Conservation (phyloP, 129 eudicot species). For the Solidago caesia region DNA sequence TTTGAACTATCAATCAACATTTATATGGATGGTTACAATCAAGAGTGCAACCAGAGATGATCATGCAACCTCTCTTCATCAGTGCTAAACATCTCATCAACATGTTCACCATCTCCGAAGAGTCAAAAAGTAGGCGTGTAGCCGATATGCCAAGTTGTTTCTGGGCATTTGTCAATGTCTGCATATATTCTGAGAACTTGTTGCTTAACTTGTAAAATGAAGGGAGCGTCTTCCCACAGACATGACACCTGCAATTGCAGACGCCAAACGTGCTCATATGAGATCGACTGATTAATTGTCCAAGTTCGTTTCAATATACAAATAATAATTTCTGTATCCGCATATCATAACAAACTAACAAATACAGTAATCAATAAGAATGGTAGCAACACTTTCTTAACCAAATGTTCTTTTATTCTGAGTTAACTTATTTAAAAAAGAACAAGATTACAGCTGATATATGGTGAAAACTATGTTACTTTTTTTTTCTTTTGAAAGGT, state of each 20-base stretch:
- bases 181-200: slow-evolving; percentile 67
- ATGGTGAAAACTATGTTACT: no score
- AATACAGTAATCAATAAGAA: no score
- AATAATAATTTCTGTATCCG: no score
- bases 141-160: slow-evolving; percentile 62
- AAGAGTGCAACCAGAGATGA: slow-evolving; percentile 23
- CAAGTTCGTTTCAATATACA: no score
- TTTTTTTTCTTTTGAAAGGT: no score
- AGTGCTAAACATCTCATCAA: slow-evolving; percentile 79
- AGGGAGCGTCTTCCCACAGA: slow-evolving; percentile 52
- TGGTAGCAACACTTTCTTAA: no score
- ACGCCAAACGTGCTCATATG: no score
- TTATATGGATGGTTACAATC: not conserved
- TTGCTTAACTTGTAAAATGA: slow-evolving; percentile 37
- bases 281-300: no score
- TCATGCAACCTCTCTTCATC: slow-evolving; percentile 80
- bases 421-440: no score
- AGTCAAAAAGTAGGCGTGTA: slow-evolving; percentile 75
- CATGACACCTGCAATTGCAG: slow-evolving; percentile 50
- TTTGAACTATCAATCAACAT: not conserved
- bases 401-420: no score
- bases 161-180: slow-evolving; percentile 77
- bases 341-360: no score
- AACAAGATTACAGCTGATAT: no score
- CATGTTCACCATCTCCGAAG: slow-evolving; percentile 74